Conservation (phyloP, 1,284 basidiomycete genomes). For the Sanguinoderma infundibulare region DNA sequence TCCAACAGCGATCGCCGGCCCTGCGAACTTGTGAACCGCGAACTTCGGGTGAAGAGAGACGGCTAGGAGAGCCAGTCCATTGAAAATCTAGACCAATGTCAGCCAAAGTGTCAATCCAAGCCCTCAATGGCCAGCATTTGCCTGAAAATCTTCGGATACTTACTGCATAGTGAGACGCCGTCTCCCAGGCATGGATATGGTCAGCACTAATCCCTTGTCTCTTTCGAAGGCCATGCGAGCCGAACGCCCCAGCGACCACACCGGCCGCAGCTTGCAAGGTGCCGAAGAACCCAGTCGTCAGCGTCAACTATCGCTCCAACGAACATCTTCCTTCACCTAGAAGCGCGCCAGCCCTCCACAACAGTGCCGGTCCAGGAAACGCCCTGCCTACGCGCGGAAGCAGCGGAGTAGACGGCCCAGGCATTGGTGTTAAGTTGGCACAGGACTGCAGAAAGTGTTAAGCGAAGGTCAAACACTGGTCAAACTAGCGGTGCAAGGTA, state of each 20-base stretch:
- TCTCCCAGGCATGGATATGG: slow-evolving; percentile 62
- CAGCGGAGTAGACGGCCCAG: slow-evolving; percentile 32
- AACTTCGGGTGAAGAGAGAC: slow-evolving; percentile 77
- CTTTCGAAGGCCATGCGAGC: slow-evolving; percentile 64
- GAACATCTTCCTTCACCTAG: slow-evolving; percentile 24
- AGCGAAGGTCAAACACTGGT: not conserved
- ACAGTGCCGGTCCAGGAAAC: slow-evolving; percentile 23
- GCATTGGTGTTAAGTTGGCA: slow-evolving; percentile 18
- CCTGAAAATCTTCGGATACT: slow-evolving; percentile 24
- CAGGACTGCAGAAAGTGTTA: not conserved
- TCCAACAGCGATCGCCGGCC: slow-evolving; percentile 69
- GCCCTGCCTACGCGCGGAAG: slow-evolving; percentile 23
- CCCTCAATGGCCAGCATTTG: not conserved
- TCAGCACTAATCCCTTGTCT: slow-evolving; percentile 54
- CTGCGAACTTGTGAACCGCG: slow-evolving; percentile 67
- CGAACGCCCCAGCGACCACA: slow-evolving; percentile 72
- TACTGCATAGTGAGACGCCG: slow-evolving; percentile 69
- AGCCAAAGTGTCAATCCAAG: not conserved
- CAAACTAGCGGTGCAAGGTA: not conserved
- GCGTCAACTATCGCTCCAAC: not conserved
- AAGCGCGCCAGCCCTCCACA: slow-evolving; percentile 37
- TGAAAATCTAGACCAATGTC: slow-evolving; percentile 58
- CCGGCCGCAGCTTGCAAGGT: slow-evolving; percentile 53
- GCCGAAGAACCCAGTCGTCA: not conserved
- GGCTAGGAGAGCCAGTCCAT: slow-evolving; percentile 76